Evolutionary conservation across 179 eudicot genomes (phyloP).

Genomic region (Corrigiola litoralis): DNA sequence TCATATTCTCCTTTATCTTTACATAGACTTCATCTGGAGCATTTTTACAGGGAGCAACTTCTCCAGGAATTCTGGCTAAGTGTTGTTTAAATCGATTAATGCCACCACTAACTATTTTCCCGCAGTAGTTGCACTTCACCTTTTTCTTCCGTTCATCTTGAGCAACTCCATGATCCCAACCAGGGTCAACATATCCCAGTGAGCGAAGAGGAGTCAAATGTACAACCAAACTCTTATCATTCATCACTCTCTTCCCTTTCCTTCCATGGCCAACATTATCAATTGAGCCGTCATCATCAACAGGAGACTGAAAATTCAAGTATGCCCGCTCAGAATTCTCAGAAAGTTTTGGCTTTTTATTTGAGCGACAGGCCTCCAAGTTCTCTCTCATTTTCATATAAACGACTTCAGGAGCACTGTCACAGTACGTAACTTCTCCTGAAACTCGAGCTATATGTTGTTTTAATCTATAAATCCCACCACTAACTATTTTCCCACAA

Average conservation of each 20-base stretch:
- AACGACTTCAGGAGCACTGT: conserved; percentile 85
- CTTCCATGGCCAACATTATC: conserved; percentile 41
- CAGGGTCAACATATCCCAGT: conserved; percentile 91
- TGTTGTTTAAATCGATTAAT: conserved; percentile 96
- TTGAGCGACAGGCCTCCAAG: conserved; percentile 67
- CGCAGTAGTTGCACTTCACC: conserved; percentile 96
- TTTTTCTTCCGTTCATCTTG: conserved; percentile 95
- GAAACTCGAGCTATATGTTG: conserved; percentile 92
- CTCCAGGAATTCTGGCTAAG: conserved; percentile 92
- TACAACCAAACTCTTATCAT: conserved; percentile 53
- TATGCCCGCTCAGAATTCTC: conserved; percentile 64
- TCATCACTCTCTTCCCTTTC: conserved; percentile 63
- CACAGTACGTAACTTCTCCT: conserved; percentile 93
- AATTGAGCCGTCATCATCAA: conserved; percentile 38
- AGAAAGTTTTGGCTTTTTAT: conserved; percentile 57
- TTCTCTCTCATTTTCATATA: conserved; percentile 76
- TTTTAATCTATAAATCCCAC: conserved; percentile 89
- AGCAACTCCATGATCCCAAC: conserved; percentile 96
- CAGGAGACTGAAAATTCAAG: conserved; percentile 56
- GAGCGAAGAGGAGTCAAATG: conserved; percentile 87
- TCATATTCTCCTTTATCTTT: conserved; percentile 92
- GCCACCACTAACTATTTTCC: conserved; percentile 96
- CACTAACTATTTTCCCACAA: conserved; percentile 94
- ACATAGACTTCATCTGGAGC: conserved; percentile 88
- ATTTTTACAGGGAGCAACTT: conserved; percentile 94